Percentiles rank a stretch among this genome's conserved stretches.
Conservation (phyloP, 306 rosid species). For the Medicago lupulina region DNA sequence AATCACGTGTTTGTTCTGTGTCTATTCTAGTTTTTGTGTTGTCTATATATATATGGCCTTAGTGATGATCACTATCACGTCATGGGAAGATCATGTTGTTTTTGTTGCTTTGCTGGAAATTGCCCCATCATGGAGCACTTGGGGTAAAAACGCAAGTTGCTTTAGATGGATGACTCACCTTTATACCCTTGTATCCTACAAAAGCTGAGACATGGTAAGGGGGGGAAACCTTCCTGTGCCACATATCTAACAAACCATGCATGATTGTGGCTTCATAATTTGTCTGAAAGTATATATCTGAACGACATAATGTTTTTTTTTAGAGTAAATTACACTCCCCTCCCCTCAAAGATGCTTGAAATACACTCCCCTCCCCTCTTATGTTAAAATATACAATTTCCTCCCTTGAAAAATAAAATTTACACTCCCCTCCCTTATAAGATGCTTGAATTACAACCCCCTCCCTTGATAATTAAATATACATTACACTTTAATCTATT, state of each 20-base stretch:
- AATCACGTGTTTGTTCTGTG: background rate
- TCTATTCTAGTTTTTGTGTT: background rate
- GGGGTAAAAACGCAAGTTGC: background rate
- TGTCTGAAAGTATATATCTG: no score
- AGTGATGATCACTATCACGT: background rate
- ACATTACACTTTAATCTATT: no score
- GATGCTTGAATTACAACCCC: no score
- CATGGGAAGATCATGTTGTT: background rate
- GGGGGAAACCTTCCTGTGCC: background rate
- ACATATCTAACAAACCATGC: no score
- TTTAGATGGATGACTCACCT: background rate
- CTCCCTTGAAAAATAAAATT: no score
- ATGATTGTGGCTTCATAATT: background rate
- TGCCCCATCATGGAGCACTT: background rate
- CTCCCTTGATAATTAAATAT: no score
- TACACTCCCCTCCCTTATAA: no score
- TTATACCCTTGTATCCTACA: background rate
- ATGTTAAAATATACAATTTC: no score
- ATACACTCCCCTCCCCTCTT: no score
- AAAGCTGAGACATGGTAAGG: background rate
- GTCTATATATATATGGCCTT: background rate
- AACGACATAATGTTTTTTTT: no score
- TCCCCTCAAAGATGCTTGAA: no score
- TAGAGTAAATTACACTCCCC: no score
- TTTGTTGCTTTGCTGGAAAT: background rate